Conservation (phyloP, 2,329 filamentous ascomycete species). For the Ceratocystis variospora region DNA sequence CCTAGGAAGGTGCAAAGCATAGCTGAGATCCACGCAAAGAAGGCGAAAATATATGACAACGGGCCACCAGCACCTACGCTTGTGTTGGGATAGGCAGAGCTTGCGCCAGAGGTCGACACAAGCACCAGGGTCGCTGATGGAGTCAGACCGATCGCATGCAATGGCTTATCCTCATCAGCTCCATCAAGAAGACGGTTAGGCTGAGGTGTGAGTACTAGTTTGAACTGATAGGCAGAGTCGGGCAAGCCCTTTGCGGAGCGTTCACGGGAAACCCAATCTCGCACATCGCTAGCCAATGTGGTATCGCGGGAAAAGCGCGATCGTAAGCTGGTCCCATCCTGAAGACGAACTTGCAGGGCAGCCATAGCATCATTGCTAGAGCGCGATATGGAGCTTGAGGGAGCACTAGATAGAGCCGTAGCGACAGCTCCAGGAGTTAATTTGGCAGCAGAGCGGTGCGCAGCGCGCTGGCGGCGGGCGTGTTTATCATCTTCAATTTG, state of each 20-base stretch:
- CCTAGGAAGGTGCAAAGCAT: conserved; percentile 2
- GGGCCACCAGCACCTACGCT: conserved; percentile 17
- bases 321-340: conserved; percentile 71
- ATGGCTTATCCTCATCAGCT: conserved; percentile 55
- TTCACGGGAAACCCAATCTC: conserved; percentile 60
- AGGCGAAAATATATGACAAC: conserved; percentile 25
- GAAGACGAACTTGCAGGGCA: conserved; percentile 64
- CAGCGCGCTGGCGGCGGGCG: conserved; percentile 44
- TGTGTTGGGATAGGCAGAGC: conserved; percentile 30
- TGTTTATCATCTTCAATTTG: conserved; percentile 65
- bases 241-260: conserved; percentile 43
- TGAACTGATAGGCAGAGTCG: conserved; percentile 51
- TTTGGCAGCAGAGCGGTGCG: conserved; percentile 23
- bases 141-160: conserved; percentile 56
- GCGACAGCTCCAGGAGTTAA: conserved; percentile 25
- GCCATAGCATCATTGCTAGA: conserved; percentile 25
- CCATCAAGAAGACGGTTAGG: conserved; percentile 63
- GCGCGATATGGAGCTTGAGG: conserved; percentile 26
- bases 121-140: conserved; percentile 76
- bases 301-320: conserved; percentile 52
- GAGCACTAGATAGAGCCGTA: conserved; percentile 25
- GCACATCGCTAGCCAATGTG: conserved; percentile 52
- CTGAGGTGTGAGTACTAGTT: conserved; percentile 64
- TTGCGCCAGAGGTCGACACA: conserved; percentile 46
- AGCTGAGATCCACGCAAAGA: conserved; percentile 28